Conservation (phyloP, 1,284 basidiomycete species). For the Ceratobasidium theobromae region DNA sequence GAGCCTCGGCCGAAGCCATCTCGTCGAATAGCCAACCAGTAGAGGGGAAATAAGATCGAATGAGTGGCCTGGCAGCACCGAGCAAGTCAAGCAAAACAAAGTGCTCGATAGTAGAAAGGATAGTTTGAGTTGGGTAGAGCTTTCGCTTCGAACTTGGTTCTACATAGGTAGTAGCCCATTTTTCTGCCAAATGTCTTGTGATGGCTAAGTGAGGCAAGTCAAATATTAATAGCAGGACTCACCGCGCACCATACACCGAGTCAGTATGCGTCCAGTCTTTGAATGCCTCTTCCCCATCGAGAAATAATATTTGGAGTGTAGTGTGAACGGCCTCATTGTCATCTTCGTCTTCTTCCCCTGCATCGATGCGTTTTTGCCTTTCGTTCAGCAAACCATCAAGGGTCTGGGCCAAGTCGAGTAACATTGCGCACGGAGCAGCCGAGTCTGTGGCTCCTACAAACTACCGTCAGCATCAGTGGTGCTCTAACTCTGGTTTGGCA, state of each 20-base stretch:
- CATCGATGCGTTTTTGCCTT: conserved; percentile 58
- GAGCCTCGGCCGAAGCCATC: conserved; percentile 65
- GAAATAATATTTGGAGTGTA: conserved; percentile 93
- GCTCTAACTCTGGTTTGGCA: neutral
- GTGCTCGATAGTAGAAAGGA: conserved; percentile 82
- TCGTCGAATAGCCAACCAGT: conserved; percentile 90
- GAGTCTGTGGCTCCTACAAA: conserved; percentile 98
- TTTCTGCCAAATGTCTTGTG: conserved; percentile 76
- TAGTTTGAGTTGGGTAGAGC: conserved; percentile 55
- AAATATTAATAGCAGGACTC: conserved; percentile 35
- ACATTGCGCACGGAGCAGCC: conserved; percentile 91
- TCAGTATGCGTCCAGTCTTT: conserved; percentile 86
- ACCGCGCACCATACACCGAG: conserved; percentile 93
- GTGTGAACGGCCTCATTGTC: conserved; percentile 78
- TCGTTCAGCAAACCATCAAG: conserved; percentile 69
- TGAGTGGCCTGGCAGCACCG: conserved; percentile 68
- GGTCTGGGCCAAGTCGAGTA: conserved; percentile 85
- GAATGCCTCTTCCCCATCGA: conserved; percentile 99
- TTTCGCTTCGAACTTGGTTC: conserved; percentile 58
- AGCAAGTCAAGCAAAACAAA: conserved; percentile 88
- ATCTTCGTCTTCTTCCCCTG: conserved; percentile 53
- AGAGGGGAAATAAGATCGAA: conserved; percentile 80
- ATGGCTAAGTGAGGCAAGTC: conserved; percentile 6
- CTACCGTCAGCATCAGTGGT: conserved; percentile 46
- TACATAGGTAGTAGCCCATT: conserved; percentile 75